These are phyloP conservation scores for Caryopteris hybrid DNA, from an alignment of 305 asterid genomes.

Conservation along the genomic window DNA sequence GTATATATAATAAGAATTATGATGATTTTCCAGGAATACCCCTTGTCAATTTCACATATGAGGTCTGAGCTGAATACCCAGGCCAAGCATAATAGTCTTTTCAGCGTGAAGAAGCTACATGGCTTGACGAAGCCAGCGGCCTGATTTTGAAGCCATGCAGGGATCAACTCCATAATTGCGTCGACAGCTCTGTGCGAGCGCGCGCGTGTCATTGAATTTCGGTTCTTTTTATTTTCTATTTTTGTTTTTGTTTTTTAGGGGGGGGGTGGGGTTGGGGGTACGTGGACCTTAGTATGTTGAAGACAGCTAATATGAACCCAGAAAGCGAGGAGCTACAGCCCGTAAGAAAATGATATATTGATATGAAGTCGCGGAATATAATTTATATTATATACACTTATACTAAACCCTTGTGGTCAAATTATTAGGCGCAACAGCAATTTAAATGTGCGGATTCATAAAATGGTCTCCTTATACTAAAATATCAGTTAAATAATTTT, in stretches of 20 bases:
- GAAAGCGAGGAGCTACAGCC: slow-evolving; percentile 16
- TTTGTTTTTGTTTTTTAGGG: no score
- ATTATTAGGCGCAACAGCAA: slow-evolving; percentile 4
- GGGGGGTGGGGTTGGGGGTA: neutral
- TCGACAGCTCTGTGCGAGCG: no score
- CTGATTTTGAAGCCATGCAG: slow-evolving; percentile 43
- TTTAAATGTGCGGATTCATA: neutral
- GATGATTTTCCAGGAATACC: neutral
- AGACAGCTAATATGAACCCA: slow-evolving; percentile 46
- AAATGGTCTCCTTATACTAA: no score
- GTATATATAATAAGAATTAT: neutral
- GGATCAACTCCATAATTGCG: slow-evolving; percentile 14
- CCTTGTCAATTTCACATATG: no score
- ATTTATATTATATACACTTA: neutral
- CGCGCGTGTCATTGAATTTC: neutral
- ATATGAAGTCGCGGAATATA: slow-evolving; percentile 2
- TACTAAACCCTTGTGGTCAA: neutral
- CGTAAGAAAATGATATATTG: slow-evolving; percentile 24
- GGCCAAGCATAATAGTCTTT: slow-evolving; percentile 12
- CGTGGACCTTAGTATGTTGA: slow-evolving; percentile 16
- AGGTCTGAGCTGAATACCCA: no score
- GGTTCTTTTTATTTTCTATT: neutral
- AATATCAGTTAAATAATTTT: no score
- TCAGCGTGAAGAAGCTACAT: slow-evolving; percentile 11
- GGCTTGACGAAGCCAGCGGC: slow-evolving; percentile 34